A percentile compares a stretch with the other conserved stretches of the same genome.
Conservation (phyloP, 345 rosid species). For the Eutrema yunnanense region DNA sequence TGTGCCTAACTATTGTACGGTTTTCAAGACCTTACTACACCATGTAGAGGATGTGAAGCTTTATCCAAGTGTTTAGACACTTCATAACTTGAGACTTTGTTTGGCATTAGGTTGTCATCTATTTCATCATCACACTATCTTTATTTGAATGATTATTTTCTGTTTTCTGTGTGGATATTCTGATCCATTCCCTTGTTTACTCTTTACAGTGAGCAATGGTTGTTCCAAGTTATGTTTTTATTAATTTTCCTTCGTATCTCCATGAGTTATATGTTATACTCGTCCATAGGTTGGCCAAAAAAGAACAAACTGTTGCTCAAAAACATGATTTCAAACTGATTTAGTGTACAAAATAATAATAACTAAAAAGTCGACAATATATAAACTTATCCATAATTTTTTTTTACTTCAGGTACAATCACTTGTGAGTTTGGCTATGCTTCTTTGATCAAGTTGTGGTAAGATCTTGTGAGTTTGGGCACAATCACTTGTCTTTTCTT, state of each 20-base stretch:
- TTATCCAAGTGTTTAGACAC: not conserved
- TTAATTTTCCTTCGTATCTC: not conserved
- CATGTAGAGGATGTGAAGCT: not conserved
- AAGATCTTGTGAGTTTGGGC: not conserved
- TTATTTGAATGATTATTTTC: not conserved
- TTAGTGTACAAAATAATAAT: too few species aligned
- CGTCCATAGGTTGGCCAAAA: too few species aligned
- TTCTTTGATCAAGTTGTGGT: not conserved
- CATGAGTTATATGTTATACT: too few species aligned
- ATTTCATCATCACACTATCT: not conserved
- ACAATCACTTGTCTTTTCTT: conserved; percentile 2
- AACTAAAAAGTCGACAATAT: too few species aligned
- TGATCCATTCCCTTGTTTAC: not conserved
- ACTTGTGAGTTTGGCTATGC: too few species aligned
- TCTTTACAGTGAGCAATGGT: not conserved
- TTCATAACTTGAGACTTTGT: not conserved
- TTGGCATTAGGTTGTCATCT: too few species aligned
- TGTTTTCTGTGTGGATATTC: not conserved
- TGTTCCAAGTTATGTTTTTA: not conserved
- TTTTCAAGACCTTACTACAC: too few species aligned
- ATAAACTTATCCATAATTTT: too few species aligned
- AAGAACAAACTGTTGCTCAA: too few species aligned
- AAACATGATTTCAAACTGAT: too few species aligned
- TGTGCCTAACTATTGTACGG: too few species aligned
- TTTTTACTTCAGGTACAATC: too few species aligned